Base-by-base conservation (phyloP, 192 early-diverging fungal genomes). In the Backusella morwellensis region DNA sequence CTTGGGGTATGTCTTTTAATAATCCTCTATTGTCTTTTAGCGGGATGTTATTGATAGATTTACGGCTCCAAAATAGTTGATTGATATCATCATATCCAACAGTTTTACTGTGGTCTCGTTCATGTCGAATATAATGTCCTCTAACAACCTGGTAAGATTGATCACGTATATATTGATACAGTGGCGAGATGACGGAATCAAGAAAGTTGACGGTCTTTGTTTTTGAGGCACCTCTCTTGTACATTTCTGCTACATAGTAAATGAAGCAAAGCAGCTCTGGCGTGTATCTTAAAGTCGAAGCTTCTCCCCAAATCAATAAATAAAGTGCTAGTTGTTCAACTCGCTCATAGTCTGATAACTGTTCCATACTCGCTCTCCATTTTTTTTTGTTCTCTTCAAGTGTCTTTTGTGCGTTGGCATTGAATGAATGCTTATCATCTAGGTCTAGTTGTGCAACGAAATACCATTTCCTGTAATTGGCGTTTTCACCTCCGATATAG, bases 41-140 rank as follows among this genome's bases (percentile, higher is more conserved):
- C 66, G 70, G 75, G 66, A 90, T 82, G 8, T 38, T 70, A 17
- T 84, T 86, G 67, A 93, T 82, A 1, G 84, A 78, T 69, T 88
- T 84, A 44, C 84, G 84, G n/a, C 82, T 80, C 91, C 91, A 92
- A 75, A 93, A 93, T 32, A 91, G 75, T 75, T 93, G 90, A 78
- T 93, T 93, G 54, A 92, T 82, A 71, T 91, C 89, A 78, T 90
- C 91, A 59, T 92, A 92, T n/a, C 91, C 91, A 69, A 92, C 88
- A 40, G 86, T 90, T 73, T 81, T 83, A 36, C 86, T 81, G 77
- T 92, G 91, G 77, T 93, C 91, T 72, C 85, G 83, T 82, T 91
- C 90, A 78, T 84, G 83, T 77, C 89, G 88, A 26, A 91, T 78
- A 73, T 84, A 89, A 68, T 88, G 89, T 35, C 88, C 89, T 63